These are phyloP conservation scores for Tulasnella sp. DNA, from an alignment of 768 basidiomycete species.

Conservation along the genomic window DNA sequence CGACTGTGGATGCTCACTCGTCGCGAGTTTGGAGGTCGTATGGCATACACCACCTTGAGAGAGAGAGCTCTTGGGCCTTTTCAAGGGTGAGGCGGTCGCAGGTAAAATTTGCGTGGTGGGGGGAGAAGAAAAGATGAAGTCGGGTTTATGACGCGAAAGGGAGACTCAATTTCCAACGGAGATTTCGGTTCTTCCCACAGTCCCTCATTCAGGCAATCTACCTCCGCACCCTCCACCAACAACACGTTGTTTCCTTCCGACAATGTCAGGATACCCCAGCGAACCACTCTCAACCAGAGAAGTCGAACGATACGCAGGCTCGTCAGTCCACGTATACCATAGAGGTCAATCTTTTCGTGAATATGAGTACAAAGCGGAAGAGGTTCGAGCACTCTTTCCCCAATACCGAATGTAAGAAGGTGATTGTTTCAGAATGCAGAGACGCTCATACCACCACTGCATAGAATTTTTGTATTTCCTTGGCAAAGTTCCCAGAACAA, in stretches of 20 bases:
- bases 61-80: background rate
- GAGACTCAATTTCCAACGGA: constrained; percentile 12
- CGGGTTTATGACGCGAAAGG: constrained; percentile 8
- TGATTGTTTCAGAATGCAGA: background rate
- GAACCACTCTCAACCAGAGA: background rate
- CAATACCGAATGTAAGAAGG: background rate
- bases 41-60: constrained; percentile 19
- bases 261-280: background rate
- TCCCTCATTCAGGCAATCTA: background rate
- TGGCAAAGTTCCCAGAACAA: background rate
- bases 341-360: background rate
- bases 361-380: background rate
- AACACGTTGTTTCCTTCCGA: background rate
- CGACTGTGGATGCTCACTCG: constrained; percentile 16
- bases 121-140: background rate
- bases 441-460: background rate
- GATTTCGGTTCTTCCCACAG: constrained; percentile 13
- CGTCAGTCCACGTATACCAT: background rate
- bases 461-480: background rate
- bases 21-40: constrained; percentile 25
- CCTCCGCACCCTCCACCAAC: background rate
- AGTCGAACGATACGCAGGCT: background rate
- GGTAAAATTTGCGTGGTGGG: constrained; percentile 20
- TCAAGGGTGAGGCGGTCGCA: background rate
- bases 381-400: background rate